Evolutionary conservation across 192 early-diverging fungal species (phyloP), one percentile per base, ranked within the genome.

Genomic region (Coemansia furcata): DNA sequence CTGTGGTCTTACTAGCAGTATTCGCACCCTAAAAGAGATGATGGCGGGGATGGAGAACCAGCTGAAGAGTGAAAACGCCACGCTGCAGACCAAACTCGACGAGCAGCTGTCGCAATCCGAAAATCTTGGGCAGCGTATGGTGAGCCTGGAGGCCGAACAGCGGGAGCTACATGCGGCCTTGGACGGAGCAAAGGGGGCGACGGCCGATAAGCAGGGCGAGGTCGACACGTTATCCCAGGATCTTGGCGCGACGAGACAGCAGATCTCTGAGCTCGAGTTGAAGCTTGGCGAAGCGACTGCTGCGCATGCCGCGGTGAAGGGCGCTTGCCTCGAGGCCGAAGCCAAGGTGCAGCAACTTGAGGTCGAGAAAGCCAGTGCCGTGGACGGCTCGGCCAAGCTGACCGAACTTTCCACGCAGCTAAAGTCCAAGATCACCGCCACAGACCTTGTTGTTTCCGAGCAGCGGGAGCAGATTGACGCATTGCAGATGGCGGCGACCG

Each of bases 381-480:
- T 74, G 67, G 79, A 73, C 26, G 68, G 71, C 10, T 60, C 71
- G 17, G 76, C 79, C 3, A 71, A 82, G 65, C 65, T 82, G 19
- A 74, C 65, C 8, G 61, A 62, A 1, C 14, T 62, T 17, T 73
- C 68, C 37, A 60, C 59, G 38, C 58, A 73, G 1, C 63, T 82
- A 26, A 60, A 43, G 26, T 37, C 46, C 3, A 60, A 76, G 19
- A 60, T 64, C 12, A 11, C 32, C 3, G 33, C 30, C 17, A 63
- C 57, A 1, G 65, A 65, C 10, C 35, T 65, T 32, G 12, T n/a
- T 10, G 4, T 32, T n/a, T 54, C 50, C 15, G 50, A 54, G 8
- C 12, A 21, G 50, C 50, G 26, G 3, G 19, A 15, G 12, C 64
- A 40, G 11, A 65, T 73, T 15, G 8, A 30, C n/a, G 32, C 38